Base-by-base conservation (phyloP, 331 rosid species). In the Pyrus hybrid region DNA sequence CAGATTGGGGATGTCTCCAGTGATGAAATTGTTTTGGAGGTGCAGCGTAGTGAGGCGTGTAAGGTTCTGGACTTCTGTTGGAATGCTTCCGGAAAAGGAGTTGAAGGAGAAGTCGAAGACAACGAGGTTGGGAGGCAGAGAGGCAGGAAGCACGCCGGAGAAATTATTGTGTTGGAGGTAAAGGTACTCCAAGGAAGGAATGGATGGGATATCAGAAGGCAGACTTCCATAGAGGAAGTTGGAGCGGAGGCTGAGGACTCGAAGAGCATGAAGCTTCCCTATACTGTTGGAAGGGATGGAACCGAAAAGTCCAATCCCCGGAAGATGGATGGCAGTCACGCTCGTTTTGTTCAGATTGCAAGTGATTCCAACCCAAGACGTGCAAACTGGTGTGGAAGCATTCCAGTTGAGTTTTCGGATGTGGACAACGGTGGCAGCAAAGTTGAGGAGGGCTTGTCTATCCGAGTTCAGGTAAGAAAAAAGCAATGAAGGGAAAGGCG, bases 401-500 rank as follows among this genome's bases (percentile, higher is more conserved):
- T 86, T 79, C 97, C 97, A 91, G 86, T 88, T 89, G 69, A 91
- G 93, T 72, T 82, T 88, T 47, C 83, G 77, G 41, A 86, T 81
- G 25, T 86, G 97, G 16, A 80, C 81, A 0, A 89, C 81, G 20
- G 68, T 49, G 28, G 87, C 79, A 80, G 88, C 77, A 85, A 91
- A 88, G 63, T 83, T 83, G 71, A 86, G 82, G 58, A 91, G 97
- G 72, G 88, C 91, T 80, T 88, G 81, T 70, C 54, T 68, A 17
- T 91, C 97, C 7, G 95, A 89, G 67, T 84, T 82, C 78, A 91
- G 85, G 74, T 89, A 90, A 77, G 90, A 79, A 51, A 74, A 61
- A 67, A 74, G 75, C 12, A 57, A 61, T 71, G 79, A 62, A 56
- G 63, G 64, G 79, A 77, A 73, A 56, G 56, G 71, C 3, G 72